Evolutionary conservation across 1,284 basidiomycete species (phyloP), one percentile per base, ranked within the genome.

Genomic region (Albatrellus sp.): DNA sequence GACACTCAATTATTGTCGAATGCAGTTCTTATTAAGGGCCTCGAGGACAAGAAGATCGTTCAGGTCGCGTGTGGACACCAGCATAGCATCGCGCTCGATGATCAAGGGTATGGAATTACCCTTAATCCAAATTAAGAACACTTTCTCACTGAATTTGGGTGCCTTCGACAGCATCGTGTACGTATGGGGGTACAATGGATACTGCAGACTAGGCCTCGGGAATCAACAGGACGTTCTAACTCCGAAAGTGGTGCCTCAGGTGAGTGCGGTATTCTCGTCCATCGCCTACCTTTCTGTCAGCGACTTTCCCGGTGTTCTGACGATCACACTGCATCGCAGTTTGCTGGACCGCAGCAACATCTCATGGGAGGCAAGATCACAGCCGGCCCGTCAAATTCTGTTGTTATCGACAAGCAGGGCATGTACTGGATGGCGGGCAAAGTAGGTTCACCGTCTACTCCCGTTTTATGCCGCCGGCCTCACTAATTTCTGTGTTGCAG

Each of bases 341-440:
- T 90, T 54, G 69, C 81, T n/a, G 81, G 80, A 1, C 73, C 78
- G 1, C 81, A 81, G 45, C 67, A 74, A 20, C 54, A 68, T 37
- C 75, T 73, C 1, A 81, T 83, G 65, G 90, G 76, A 14, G 65
- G 63, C 5, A 61, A 67, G 13, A 73, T 97, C n/a, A 61, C 73
- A 20, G 87, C 88, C 19, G 93, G 93, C 2, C 85, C 89, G 0
- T 74, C 88, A 7, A 87, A 74, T 58, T 87, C 86, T 6, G 77
- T 87, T 1, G 85, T 94, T 14, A 70, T 97, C 20, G 89, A 97
- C 60, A 75, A 73, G 37, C 83, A 88, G 56, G 70, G 74, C 16
- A 84, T 89, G 75, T 90, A 82, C 54, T 90, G 77, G 72, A 80
- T 88, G 75, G 77, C 86, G 36, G 86, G 85, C 19, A 87, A 86